Conservation (phyloP, 2,329 filamentous ascomycete genomes). For the Dryadomyces sulphureus region DNA sequence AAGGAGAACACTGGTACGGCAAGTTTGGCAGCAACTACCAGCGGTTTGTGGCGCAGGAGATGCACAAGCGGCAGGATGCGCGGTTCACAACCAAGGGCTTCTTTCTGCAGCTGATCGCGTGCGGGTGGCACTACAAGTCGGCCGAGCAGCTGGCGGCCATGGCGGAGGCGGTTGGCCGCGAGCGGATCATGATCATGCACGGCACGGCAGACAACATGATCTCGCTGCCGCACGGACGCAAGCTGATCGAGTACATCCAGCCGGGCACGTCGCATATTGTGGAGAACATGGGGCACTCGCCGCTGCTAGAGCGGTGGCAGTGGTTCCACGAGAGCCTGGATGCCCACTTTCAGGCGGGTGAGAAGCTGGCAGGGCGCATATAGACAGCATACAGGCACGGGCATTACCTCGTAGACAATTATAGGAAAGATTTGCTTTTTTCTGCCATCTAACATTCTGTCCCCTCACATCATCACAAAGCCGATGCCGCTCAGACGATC, state of each 20-base stretch:
- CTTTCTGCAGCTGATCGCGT: conserved; percentile 62
- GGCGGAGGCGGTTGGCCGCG: conserved; percentile 53
- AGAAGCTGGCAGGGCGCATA: conserved; percentile 23
- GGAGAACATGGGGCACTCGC: conserved; percentile 62
- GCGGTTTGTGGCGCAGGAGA: conserved; percentile 66
- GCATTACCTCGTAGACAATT: background rate
- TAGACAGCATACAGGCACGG: too few species aligned
- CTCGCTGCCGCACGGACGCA: conserved; percentile 50
- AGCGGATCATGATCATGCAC: conserved; percentile 64
- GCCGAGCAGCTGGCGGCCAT: conserved; percentile 49
- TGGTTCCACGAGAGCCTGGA: conserved; percentile 55
- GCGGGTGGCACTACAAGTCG: conserved; percentile 66
- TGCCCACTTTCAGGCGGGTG: conserved; percentile 36
- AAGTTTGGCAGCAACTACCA: conserved; percentile 63
- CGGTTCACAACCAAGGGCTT: conserved; percentile 54
- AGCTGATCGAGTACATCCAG: conserved; percentile 48
- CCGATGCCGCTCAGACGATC: conserved; percentile 74
- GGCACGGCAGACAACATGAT: conserved; percentile 70
- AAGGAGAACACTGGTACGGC: conserved; percentile 7
- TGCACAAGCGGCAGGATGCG: conserved; percentile 52
- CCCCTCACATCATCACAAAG: conserved; percentile 50
- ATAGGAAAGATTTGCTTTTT: too few species aligned
- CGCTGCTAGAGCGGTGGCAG: conserved; percentile 52
- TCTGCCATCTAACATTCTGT: too few species aligned
- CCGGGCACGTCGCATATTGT: conserved; percentile 48